Base-by-base conservation (phyloP, 2,329 filamentous ascomycete species). In the Phoma sp. region DNA sequence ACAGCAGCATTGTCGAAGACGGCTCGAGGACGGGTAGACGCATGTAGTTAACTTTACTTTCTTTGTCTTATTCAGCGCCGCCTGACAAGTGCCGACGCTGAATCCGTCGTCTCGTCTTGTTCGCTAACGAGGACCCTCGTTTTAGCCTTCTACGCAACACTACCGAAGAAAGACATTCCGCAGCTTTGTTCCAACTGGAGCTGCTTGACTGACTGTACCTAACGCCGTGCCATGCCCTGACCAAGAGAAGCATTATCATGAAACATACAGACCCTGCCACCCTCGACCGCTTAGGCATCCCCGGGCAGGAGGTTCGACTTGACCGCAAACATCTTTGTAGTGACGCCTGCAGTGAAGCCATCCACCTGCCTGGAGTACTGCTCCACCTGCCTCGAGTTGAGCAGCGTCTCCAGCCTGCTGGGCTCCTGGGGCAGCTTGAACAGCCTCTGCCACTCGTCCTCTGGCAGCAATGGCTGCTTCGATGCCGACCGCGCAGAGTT, bases 381-480 rank as follows among this genome's bases (percentile, higher is more conserved):
- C 80, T 98, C 93, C 50, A 97, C 92, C 81, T 99, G 95, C 78
- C 92, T 86, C 60, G 90, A 93, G 76, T 97, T 96, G 73, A 99
- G 82, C 84, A 99, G 90, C 63, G 89, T 91, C 81, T 98, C 93
- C 66, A 98, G 81, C 64, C 93, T 84, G 79, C 89, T 96, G 52
- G 95, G 93, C 81, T 98, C 93, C 74, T 91, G 88, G 24, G 95
- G 95, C 65, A 99, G 85, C 86, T 99, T 99, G 86, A 98, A 99
- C 68, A 98, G 83, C 74, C 91, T 89, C 80, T 96, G 91, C 93
- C 93, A 99, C 82, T 99, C 95, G 71, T 98, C 93, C 80, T 99
- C 95, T 33, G 95, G 92, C 44, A 98, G 85, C 33, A 86, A 87
- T 36, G 89, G 77, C 79, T 98, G 92, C 84, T 98, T 98, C 65